Percentiles rank a stretch among this genome's conserved stretches.
Evolutionary conservation across 225 moss, liverwort and hornwort species (phyloP).

Genomic region (Pseudisothecium myosuroides): DNA sequence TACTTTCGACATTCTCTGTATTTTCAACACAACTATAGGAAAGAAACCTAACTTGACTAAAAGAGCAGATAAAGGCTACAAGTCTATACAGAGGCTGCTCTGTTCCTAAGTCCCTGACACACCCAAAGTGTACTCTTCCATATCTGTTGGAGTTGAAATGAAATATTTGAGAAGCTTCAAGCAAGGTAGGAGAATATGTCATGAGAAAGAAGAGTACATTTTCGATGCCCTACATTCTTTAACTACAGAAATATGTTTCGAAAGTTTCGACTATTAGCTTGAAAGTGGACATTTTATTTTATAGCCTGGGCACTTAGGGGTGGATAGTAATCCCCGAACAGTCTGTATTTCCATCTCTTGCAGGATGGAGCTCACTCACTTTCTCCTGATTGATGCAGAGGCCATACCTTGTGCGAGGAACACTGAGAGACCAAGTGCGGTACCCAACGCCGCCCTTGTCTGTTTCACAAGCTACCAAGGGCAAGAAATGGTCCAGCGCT

Average conservation of each 20-base stretch:
- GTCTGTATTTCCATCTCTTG: no score
- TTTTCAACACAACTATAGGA: background rate
- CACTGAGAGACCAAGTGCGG: no score
- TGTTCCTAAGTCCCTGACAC: no score
- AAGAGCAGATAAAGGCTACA: background rate
- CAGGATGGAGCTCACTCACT: no score
- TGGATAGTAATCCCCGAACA: no score
- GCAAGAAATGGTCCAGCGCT: no score
- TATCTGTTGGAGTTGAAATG: background rate
- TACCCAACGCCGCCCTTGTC: no score
- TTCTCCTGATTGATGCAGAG: no score
- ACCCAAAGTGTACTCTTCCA: background rate
- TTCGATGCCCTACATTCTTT: no score
- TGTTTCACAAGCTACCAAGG: no score
- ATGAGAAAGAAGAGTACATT: background rate
- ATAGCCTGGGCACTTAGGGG: no score
- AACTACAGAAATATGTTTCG: background rate
- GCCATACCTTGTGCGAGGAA: no score
- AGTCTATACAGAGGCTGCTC: background rate
- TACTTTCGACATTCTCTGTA: background rate
- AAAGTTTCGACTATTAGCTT: background rate
- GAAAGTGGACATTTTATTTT: background rate
- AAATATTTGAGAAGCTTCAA: background rate
- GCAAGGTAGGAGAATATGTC: background rate
- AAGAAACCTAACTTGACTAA: background rate